These are phyloP conservation scores for Amanita rubescens DNA, from an alignment of 768 basidiomycete species.

Conservation along the genomic window DNA sequence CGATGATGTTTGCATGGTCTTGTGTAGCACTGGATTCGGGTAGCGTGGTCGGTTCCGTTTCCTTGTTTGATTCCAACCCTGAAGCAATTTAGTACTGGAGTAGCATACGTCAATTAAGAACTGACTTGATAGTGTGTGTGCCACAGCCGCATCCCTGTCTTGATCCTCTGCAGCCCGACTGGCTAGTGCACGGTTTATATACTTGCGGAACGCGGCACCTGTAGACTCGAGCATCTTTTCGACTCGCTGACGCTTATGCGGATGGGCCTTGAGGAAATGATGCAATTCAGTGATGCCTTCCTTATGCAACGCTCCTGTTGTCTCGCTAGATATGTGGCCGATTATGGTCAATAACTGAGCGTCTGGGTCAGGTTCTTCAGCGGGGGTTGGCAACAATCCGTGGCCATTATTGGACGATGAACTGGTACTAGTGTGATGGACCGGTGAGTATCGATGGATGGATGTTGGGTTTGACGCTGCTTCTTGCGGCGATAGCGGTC, in stretches of 20 bases:
- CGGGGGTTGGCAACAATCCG: conserved; percentile 41
- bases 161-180: conserved; percentile 84
- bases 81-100: not conserved
- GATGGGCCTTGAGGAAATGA: conserved; percentile 87
- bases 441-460: conserved; percentile 44
- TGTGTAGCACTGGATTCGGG: conserved; percentile 23
- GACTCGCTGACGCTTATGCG: conserved; percentile 73
- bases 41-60: conserved; percentile 18
- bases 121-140: conserved; percentile 73
- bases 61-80: conserved; percentile 59
- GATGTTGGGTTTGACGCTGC: conserved; percentile 38
- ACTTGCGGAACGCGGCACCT: conserved; percentile 85
- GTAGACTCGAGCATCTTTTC: conserved; percentile 87
- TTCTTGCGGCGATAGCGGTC: conserved; percentile 66
- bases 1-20: conserved; percentile 15
- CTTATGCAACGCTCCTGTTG: conserved; percentile 83
- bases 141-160: conserved; percentile 72
- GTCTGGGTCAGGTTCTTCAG: conserved; percentile 83
- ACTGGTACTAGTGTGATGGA: conserved; percentile 63
- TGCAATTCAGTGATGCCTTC: conserved; percentile 94
- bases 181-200: conserved; percentile 81
- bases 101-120: conserved; percentile 1
- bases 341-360: conserved; percentile 77
- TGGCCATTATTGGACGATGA: conserved; percentile 56
- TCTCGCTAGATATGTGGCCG: conserved; percentile 82